phyloP scores from a whole-genome alignment of 2,329 filamentous ascomycete genomes.

The Neonectria neomacrospora region DNA sequence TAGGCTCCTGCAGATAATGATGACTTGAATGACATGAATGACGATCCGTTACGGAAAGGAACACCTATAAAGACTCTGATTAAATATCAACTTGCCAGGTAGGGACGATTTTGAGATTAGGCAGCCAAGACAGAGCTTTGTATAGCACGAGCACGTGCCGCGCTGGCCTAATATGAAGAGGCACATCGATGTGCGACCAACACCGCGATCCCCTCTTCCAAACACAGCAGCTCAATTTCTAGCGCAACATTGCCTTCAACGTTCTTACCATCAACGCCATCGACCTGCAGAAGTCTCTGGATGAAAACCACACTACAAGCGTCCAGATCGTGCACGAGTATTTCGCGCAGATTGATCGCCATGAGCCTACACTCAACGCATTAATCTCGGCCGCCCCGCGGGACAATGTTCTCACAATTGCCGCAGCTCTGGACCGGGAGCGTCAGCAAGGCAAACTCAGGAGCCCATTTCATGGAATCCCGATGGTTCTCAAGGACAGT shows the following conservation, averaged over 20 bases:
- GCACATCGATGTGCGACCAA: too few relatives aligned
- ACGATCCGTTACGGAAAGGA: too few relatives aligned
- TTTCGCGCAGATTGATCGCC: constrained; percentile 21
- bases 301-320: constrained; percentile 19
- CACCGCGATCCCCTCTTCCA: too few relatives aligned
- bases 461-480: constrained; percentile 34
- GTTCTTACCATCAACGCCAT: constrained; percentile 9
- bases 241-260: constrained; percentile 4
- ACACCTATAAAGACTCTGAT: too few relatives aligned
- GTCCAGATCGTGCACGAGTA: constrained; percentile 28
- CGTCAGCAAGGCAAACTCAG: constrained; percentile 24
- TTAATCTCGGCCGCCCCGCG: constrained; percentile 21
- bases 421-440: constrained; percentile 27
- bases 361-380: constrained; percentile 30
- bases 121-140: too few relatives aligned
- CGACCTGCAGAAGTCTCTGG: constrained; percentile 7
- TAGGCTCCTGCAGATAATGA: too few relatives aligned
- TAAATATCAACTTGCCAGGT: too few relatives aligned
- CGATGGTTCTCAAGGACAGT: constrained; percentile 33
- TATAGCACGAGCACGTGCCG: too few relatives aligned
- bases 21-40: too few relatives aligned
- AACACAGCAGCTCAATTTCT: neutral
- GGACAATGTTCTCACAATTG: constrained; percentile 9
- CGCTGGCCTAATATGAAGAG: too few relatives aligned
- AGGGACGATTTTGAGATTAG: too few relatives aligned